A percentile compares a stretch with the other conserved stretches of the same genome.
Evolutionary conservation across 2,329 filamentous ascomycete species (phyloP).

Genomic region (Pezicula carpinea): DNA sequence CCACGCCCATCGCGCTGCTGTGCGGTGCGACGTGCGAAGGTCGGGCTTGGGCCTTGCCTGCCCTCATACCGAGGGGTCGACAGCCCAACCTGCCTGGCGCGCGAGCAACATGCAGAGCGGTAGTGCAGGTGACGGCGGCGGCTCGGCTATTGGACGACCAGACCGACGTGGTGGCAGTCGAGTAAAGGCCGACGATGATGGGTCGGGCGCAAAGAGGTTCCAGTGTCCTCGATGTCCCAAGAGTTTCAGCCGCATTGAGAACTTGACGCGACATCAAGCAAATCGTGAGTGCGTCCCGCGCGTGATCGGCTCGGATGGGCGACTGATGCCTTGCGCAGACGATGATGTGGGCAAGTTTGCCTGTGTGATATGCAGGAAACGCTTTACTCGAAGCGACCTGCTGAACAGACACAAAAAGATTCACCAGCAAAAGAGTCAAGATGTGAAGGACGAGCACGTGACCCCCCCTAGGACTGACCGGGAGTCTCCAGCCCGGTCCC

Average conservation of each 20-base stretch:
- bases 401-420: conserved; percentile 26
- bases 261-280: conserved; percentile 26
- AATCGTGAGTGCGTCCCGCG: conserved; percentile 21
- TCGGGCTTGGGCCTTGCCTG: neutral
- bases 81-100: too few relatives aligned
- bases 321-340: conserved; percentile 11
- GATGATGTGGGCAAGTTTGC: conserved; percentile 25
- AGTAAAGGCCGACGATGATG: neutral
- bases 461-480: neutral
- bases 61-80: too few relatives aligned
- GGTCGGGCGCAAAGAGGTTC: conserved; percentile 11
- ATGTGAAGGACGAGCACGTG: neutral
- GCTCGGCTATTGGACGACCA: neutral
- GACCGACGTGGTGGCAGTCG: neutral
- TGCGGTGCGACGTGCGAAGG: too few relatives aligned
- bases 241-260: conserved; percentile 27
- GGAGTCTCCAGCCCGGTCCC: conserved; percentile 6
- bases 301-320: neutral
- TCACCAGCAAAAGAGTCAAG: conserved; percentile 15
- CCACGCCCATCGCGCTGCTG: too few relatives aligned
- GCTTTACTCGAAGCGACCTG: conserved; percentile 26
- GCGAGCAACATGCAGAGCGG: neutral
- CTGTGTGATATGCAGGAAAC: conserved; percentile 22
- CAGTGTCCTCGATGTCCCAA: conserved; percentile 25
- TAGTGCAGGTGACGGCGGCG: neutral